Evolutionary conservation across 352 stramenopile genomes (phyloP).

Genomic region (Phytophthora crassamura): DNA sequence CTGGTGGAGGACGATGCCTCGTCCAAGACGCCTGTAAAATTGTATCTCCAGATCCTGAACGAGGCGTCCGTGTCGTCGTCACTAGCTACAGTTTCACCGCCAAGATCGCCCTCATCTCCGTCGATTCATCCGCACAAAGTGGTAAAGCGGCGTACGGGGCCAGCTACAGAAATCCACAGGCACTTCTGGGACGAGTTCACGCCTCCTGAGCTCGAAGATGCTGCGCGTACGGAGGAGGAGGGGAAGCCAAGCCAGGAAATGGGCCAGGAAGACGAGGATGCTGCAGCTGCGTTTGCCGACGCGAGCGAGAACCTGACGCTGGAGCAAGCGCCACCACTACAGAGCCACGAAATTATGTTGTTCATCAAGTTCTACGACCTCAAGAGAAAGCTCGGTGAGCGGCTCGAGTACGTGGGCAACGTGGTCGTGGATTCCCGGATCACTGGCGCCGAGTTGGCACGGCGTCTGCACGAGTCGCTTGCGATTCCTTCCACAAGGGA

Average conservation of each 20-base stretch:
- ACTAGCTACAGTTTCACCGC: constrained; percentile 4
- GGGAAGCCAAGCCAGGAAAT: constrained; percentile 27
- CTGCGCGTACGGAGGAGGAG: constrained; percentile 26
- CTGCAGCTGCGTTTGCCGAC: constrained; percentile 12
- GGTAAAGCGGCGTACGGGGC: constrained; percentile 1
- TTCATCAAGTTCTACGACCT: constrained; percentile 90
- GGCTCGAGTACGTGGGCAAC: constrained; percentile 84
- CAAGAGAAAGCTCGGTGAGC: constrained; percentile 59
- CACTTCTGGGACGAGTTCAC: constrained; percentile 75
- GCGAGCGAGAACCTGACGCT: constrained; percentile 10
- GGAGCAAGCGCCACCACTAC: constrained; percentile 27
- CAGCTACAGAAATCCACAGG: constrained; percentile 42
- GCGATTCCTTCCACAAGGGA: constrained; percentile 54
- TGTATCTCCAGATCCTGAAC: constrained; percentile 81
- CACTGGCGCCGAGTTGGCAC: constrained; percentile 60
- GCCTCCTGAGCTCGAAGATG: constrained; percentile 34
- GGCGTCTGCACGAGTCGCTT: constrained; percentile 61
- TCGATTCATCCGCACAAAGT: constrained; percentile 16
- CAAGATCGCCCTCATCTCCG: constrained; percentile 25
- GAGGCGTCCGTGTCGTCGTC: constrained; percentile 9
- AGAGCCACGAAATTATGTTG: constrained; percentile 69
- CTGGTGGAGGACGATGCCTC: constrained; percentile 83
- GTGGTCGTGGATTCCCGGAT: constrained; percentile 70
- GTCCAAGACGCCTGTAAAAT: constrained; percentile 62
- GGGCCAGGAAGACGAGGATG: constrained; percentile 27